Evolutionary conservation across 176 grass and related monocot genomes (phyloP).

Genomic region (Oryza brachyantha): DNA sequence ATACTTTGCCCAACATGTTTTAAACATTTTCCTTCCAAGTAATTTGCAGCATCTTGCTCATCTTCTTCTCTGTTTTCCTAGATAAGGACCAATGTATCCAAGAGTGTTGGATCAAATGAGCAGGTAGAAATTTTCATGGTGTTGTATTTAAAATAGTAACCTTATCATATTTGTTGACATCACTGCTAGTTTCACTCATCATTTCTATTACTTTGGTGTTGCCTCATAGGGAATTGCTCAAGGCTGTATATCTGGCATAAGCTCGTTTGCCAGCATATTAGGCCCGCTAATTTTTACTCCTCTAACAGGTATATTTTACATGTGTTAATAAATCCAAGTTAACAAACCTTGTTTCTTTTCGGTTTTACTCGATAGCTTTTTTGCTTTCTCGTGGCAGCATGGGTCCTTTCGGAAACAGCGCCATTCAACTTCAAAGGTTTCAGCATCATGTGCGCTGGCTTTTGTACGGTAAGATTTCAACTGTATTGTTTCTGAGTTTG

Average conservation of each 20-base stretch:
- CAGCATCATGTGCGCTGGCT: slow-evolving; percentile 82
- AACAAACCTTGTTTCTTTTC: background rate
- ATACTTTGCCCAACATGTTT: background rate
- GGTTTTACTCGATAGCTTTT: background rate
- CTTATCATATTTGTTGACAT: background rate
- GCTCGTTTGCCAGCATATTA: slow-evolving; percentile 80
- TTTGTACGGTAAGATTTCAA: slow-evolving; percentile 51
- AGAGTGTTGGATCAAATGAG: slow-evolving; percentile 66
- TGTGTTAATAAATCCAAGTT: background rate
- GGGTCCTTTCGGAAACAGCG: slow-evolving; percentile 72
- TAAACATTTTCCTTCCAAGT: background rate
- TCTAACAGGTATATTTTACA: slow-evolving; percentile 59
- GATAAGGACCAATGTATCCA: slow-evolving; percentile 84
- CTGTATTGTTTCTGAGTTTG: background rate
- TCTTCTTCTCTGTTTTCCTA: slow-evolving; percentile 28
- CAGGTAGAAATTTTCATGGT: slow-evolving; percentile 51
- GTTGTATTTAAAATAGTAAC: background rate
- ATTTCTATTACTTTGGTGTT: background rate
- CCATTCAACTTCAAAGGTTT: slow-evolving; percentile 91
- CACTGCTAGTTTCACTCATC: background rate
- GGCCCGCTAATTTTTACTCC: slow-evolving; percentile 85
- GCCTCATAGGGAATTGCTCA: slow-evolving; percentile 78
- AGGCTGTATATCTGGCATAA: slow-evolving; percentile 88
- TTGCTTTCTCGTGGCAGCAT: slow-evolving; percentile 42
- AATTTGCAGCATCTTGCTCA: background rate